Evolutionary conservation across 1,139 yeast species (phyloP), one percentile per base, ranked within the genome.

Genomic region (Nakaseomyces delphensis): DNA sequence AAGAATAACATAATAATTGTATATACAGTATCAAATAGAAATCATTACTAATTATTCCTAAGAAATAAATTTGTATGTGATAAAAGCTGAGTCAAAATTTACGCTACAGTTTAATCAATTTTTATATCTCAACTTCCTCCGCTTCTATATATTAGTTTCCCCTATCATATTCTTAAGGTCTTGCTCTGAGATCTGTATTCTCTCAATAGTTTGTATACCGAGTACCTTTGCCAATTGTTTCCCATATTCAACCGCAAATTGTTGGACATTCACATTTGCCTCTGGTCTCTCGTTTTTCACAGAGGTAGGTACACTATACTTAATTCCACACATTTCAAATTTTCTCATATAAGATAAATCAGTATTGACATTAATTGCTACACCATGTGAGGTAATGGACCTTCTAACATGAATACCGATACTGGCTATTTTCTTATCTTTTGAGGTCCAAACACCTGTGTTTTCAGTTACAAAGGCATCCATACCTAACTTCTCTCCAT

Each of bases 331-430:
- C 72, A 94, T 86, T 10, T 77, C 80, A 51, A 84, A 71, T 20
- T 70, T 65, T 48, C 85, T 82, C 56, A 89, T 73, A 64, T 73
- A 84, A 37, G 74, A 70, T 43, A 86, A 69, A 51, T 87, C 86
- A 0, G 95, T 89, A 30, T 59, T 53, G 2, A 85, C 79, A 57
- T 93, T 93, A 39, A 93, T 71, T 0, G 93, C 86, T 11, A 89
- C 70, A 0, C 99, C 98, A 63, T 87, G 96, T 1, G 93, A 79
- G 0, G 97, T 85, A 33, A 93, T 73, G 13, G 85, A 80, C 46
- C 96, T 68, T 49, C 87, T 80, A 15, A 91, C 80, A 55, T 87
- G 87, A 40, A 91, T 76, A 0, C 98, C 98, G 9, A 93, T 76
- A 14, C 96, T 85, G 0, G 95, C 91, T 32, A 93, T 81, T 58